These are phyloP conservation scores for Strobilomyces dryophilus DNA, from an alignment of 768 basidiomycete species.

Conservation along the genomic window DNA sequence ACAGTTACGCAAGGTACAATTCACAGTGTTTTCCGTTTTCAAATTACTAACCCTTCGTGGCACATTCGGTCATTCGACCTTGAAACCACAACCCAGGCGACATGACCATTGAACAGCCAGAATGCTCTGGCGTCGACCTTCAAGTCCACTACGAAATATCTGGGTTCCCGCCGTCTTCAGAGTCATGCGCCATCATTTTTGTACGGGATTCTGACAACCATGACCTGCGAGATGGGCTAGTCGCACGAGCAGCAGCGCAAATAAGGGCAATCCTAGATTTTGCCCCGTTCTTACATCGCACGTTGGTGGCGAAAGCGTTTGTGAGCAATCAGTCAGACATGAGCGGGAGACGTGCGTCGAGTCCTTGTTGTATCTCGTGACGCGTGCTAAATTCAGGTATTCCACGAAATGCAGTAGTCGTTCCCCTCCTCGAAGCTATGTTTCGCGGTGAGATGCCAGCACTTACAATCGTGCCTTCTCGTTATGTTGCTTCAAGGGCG, in stretches of 20 bases:
- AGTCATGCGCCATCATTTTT: constrained; percentile 44
- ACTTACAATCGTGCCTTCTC: constrained; percentile 23
- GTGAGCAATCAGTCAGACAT: constrained; percentile 8
- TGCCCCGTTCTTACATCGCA: constrained; percentile 18
- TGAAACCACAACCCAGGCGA: constrained; percentile 11
- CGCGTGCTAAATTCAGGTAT: neutral
- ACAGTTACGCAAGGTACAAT: constrained; percentile 39
- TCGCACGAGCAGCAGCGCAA: constrained; percentile 8
- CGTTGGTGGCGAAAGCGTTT: constrained; percentile 26
- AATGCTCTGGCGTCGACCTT: constrained; percentile 4
- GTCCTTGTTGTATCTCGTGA: neutral
- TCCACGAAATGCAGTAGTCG: constrained; percentile 9
- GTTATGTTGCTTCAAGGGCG: constrained; percentile 18
- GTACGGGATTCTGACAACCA: constrained; percentile 29
- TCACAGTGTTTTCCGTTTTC: neutral
- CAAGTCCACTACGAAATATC: constrained; percentile 48
- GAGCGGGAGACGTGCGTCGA: constrained; percentile 16
- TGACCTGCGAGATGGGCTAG: constrained; percentile 2
- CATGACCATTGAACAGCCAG: constrained; percentile 4
- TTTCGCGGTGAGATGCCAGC: constrained; percentile 26
- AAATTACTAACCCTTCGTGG: neutral
- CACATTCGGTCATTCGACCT: neutral
- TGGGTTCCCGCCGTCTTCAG: constrained; percentile 34
- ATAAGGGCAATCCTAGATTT: constrained; percentile 15
- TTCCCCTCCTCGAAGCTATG: constrained; percentile 17